Conservation (phyloP, 768 basidiomycete genomes). For the Baorangia bicolor region DNA sequence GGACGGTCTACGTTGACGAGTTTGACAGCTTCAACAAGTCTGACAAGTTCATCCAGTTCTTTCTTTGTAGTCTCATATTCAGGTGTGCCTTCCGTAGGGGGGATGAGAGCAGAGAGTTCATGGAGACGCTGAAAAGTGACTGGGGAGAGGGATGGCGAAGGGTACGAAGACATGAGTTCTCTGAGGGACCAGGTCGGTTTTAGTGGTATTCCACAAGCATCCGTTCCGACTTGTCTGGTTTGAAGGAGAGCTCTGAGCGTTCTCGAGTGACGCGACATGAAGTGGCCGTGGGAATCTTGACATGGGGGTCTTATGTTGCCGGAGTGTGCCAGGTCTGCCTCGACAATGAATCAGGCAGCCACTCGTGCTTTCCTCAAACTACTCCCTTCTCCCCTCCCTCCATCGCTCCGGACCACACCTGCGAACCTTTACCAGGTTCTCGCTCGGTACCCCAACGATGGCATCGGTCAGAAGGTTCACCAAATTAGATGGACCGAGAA, state of each 20-base stretch:
- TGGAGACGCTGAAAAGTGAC: conserved; percentile 63
- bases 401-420: conserved; percentile 53
- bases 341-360: conserved; percentile 27
- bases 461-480: conserved; percentile 65
- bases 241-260: conserved; percentile 1
- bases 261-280: conserved; percentile 10
- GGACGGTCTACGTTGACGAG: conserved; percentile 45
- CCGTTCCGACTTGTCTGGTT: conserved; percentile 35
- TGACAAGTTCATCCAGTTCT: conserved; percentile 70
- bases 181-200: conserved; percentile 80
- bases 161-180: conserved; percentile 73
- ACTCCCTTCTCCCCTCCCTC: conserved; percentile 57
- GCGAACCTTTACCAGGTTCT: conserved; percentile 74
- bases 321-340: neutral
- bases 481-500: conserved; percentile 75
- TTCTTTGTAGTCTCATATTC: conserved; percentile 50
- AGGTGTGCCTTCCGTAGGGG: conserved; percentile 57
- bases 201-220: conserved; percentile 62
- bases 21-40: conserved; percentile 80
- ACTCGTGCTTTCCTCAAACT: conserved; percentile 48
- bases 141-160: conserved; percentile 58
- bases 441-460: conserved; percentile 63
- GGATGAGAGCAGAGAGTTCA: conserved; percentile 67
- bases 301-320: neutral
- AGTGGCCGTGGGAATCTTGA: conserved; percentile 12